Evolutionary conservation across 371 early-diverging fungal species (phyloP).

Genomic region (Syncephalis fuscata): DNA sequence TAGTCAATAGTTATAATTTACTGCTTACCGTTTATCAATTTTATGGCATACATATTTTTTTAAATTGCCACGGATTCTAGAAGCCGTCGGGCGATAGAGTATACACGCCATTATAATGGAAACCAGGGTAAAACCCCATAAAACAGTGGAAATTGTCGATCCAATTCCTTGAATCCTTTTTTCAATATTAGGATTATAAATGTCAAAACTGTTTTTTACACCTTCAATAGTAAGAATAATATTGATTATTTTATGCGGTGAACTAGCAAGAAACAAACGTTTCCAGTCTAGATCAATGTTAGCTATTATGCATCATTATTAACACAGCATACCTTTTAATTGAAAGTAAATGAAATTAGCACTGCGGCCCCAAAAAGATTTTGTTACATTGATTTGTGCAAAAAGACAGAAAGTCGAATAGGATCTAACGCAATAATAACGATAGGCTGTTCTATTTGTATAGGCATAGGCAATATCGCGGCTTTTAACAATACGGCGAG

Average conservation of each 20-base stretch:
- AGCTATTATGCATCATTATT: neutral
- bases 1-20: neutral
- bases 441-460: slow-evolving; percentile 53
- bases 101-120: slow-evolving; percentile 36
- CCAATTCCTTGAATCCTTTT: no score
- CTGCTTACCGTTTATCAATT: slow-evolving; percentile 58
- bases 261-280: slow-evolving; percentile 62
- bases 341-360: slow-evolving; percentile 82
- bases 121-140: no score
- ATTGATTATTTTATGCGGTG: slow-evolving; percentile 62
- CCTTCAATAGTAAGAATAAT: slow-evolving; percentile 15
- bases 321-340: slow-evolving; percentile 44
- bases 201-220: neutral
- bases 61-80: slow-evolving; percentile 66
- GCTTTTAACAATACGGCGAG: slow-evolving; percentile 30
- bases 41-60: slow-evolving; percentile 84
- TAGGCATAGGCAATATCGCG: slow-evolving; percentile 61
- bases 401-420: slow-evolving; percentile 71
- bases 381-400: slow-evolving; percentile 42
- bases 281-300: no score
- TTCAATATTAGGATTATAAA: neutral
- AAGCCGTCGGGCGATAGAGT: slow-evolving; percentile 59
- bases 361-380: slow-evolving; percentile 37
- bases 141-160: no score
- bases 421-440: slow-evolving; percentile 30